A percentile compares a stretch with the other conserved stretches of the same genome.
Conservation (phyloP, 768 basidiomycete genomes). For the Podaxis rugospora region DNA sequence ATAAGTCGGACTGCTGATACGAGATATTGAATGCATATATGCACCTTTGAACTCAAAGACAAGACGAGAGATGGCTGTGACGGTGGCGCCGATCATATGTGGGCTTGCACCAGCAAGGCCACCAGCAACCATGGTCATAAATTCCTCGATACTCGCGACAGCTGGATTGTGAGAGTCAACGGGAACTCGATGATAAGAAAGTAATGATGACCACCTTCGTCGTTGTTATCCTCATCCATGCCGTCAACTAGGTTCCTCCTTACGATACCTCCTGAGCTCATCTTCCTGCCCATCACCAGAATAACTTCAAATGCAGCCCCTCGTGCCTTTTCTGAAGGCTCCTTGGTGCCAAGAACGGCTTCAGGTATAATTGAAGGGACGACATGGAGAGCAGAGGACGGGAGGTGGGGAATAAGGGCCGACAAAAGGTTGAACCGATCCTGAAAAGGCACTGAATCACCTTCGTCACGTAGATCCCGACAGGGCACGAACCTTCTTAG, state of each 20-base stretch:
- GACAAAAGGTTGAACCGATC: conserved; percentile 81
- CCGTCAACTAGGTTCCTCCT: conserved; percentile 72
- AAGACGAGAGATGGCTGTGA: conserved; percentile 89
- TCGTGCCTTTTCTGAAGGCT: conserved; percentile 91
- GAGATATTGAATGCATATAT: conserved; percentile 13
- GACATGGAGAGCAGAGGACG: conserved; percentile 70
- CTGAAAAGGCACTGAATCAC: conserved; percentile 28
- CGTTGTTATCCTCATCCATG: conserved; percentile 69
- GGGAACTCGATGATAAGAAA: background rate
- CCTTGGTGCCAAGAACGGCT: conserved; percentile 92
- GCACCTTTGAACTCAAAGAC: conserved; percentile 95
- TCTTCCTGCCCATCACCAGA: conserved; percentile 89
- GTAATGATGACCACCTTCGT: conserved; percentile 35
- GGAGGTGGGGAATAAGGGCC: conserved; percentile 62
- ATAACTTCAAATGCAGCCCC: conserved; percentile 87
- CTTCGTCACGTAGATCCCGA: background rate
- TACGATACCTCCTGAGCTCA: conserved; percentile 82
- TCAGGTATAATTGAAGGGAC: conserved; percentile 91
- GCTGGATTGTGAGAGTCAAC: conserved; percentile 27
- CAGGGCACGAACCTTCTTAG: conserved; percentile 66
- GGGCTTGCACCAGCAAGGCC: conserved; percentile 91
- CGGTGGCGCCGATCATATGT: conserved; percentile 97
- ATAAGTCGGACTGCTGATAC: background rate
- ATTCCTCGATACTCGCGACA: conserved; percentile 81
- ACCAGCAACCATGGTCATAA: conserved; percentile 94